Percentiles rank a stretch among this genome's conserved stretches.
These are phyloP conservation scores for Cymbopogon flexuosus DNA, from an alignment of 202 grass and related monocot genomes.

Conservation along the genomic window DNA sequence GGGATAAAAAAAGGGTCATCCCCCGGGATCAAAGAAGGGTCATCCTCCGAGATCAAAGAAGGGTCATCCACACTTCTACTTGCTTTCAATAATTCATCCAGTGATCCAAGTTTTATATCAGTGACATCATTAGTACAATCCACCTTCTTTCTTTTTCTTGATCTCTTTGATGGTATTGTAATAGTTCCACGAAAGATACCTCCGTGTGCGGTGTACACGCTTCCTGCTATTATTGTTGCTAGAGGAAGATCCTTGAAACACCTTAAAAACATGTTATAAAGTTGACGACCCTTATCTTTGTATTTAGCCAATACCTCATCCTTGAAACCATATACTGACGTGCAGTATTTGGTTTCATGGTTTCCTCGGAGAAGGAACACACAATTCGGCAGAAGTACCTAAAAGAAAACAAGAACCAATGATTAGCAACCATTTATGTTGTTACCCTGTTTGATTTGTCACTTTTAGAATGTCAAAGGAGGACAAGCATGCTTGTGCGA, in stretches of 20 bases:
- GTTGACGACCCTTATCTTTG: conserved; percentile 63
- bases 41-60: not conserved
- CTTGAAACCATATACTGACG: conserved; percentile 91
- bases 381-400: conserved; percentile 64
- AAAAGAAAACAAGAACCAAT: conserved; percentile 19
- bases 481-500: not conserved
- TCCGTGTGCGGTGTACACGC: conserved; percentile 90
- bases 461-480: not conserved
- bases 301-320: conserved; percentile 82
- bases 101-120: conserved; percentile 70
- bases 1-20: conserved; percentile 71
- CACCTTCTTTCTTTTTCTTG: conserved; percentile 56
- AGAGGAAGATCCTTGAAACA: conserved; percentile 95
- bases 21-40: not conserved
- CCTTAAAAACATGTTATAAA: conserved; percentile 91
- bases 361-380: conserved; percentile 88
- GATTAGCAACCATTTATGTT: not conserved
- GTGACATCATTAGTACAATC: conserved; percentile 27
- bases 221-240: conserved; percentile 80
- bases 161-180: conserved; percentile 49
- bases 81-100: conserved; percentile 77
- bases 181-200: conserved; percentile 66
- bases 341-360: conserved; percentile 97
- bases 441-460: not conserved
- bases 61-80: conserved; percentile 92